These are phyloP conservation scores for Solanum hybrid DNA, from an alignment of 305 asterid species.

Conservation along the genomic window DNA sequence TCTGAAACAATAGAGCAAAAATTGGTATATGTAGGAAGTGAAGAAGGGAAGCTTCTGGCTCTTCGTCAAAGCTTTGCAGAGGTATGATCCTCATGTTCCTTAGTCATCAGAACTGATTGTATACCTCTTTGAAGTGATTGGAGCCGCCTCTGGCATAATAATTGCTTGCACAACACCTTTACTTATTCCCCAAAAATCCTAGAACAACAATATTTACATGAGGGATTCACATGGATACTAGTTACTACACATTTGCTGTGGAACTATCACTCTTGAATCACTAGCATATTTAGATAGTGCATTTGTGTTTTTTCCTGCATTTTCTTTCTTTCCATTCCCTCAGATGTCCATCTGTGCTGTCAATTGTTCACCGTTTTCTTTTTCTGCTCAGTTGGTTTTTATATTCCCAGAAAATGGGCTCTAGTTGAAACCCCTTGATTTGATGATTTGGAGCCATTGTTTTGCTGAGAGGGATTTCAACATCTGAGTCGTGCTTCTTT, in stretches of 20 bases:
- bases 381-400: not conserved
- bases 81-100: slow-evolving; percentile 29
- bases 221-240: not conserved
- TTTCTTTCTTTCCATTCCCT: not conserved
- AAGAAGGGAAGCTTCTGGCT: slow-evolving; percentile 91
- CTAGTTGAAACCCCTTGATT: not conserved
- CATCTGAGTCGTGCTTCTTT: not conserved
- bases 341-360: not conserved
- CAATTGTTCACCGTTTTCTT: not conserved
- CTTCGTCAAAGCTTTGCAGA: slow-evolving; percentile 82
- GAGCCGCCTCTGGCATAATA: not conserved
- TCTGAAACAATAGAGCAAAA: slow-evolving; percentile 78
- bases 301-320: not conserved
- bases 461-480: not conserved
- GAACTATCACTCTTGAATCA: not conserved
- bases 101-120: not conserved
- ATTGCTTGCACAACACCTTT: not conserved
- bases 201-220: not conserved
- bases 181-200: not conserved
- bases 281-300: not conserved
- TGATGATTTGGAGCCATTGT: not conserved
- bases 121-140: not conserved
- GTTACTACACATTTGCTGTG: not conserved
- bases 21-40: slow-evolving; percentile 81
- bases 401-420: not conserved